Percentiles rank a stretch among this genome's conserved stretches.
Conservation (phyloP, 148 eudicot species). For the Nepenthes mirabilis region DNA sequence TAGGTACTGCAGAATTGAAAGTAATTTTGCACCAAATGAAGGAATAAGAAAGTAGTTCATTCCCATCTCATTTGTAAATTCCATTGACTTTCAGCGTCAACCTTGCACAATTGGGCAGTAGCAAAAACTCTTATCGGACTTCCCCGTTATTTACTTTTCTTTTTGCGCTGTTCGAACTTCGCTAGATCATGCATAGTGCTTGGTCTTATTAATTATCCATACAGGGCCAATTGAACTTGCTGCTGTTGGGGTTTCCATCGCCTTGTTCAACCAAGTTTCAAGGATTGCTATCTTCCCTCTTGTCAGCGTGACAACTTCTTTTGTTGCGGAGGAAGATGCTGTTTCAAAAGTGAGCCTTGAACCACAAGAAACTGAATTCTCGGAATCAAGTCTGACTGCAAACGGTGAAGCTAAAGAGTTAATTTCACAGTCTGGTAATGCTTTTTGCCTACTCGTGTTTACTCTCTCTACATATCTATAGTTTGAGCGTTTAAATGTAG, state of each 20-base stretch:
- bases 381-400: slow-evolving; percentile 20
- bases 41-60: too few relatives aligned
- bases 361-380: slow-evolving; percentile 15
- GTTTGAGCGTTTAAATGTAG: background rate
- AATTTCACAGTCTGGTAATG: slow-evolving; percentile 30
- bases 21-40: too few relatives aligned
- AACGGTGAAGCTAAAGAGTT: slow-evolving; percentile 40
- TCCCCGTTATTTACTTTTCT: too few relatives aligned
- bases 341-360: slow-evolving; percentile 12
- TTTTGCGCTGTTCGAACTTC: too few relatives aligned
- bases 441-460: background rate
- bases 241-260: slow-evolving; percentile 83
- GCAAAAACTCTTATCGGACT: too few relatives aligned
- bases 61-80: too few relatives aligned
- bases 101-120: too few relatives aligned
- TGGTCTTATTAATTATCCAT: background rate
- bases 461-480: background rate
- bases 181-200: background rate
- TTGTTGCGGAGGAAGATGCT: slow-evolving; percentile 83
- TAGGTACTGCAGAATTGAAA: too few relatives aligned
- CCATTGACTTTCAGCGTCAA: too few relatives aligned
- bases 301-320: slow-evolving; percentile 78
- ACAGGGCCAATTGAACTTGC: slow-evolving; percentile 76
- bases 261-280: slow-evolving; percentile 78
- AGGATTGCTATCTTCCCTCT: slow-evolving; percentile 73